phyloP scores from a whole-genome alignment of 1,284 basidiomycete species.

The Puccinia triticina region DNA sequence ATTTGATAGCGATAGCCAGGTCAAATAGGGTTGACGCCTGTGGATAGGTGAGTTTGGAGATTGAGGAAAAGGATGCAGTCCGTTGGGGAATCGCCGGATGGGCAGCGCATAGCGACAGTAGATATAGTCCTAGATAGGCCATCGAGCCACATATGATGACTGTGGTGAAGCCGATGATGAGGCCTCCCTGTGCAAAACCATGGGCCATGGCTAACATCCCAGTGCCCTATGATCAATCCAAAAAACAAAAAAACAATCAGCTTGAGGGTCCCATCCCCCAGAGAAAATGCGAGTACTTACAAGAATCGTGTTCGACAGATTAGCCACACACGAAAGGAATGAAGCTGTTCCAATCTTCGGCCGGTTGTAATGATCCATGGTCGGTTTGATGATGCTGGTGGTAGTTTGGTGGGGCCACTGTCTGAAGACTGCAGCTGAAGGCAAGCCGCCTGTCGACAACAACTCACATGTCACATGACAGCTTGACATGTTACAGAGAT shows the following conservation, averaged over 20 bases:
- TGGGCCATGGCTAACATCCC: constrained; percentile 60
- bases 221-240: constrained; percentile 19
- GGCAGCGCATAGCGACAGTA: constrained; percentile 83
- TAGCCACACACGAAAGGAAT: constrained; percentile 57
- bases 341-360: constrained; percentile 19
- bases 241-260: no score
- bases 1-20: constrained; percentile 91
- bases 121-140: constrained; percentile 83
- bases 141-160: constrained; percentile 82
- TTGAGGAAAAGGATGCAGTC: constrained; percentile 81
- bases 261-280: not conserved
- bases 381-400: not conserved
- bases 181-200: constrained; percentile 61
- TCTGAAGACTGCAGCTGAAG: not conserved
- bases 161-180: constrained; percentile 74
- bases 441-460: no score
- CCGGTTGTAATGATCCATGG: constrained; percentile 10
- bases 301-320: constrained; percentile 60
- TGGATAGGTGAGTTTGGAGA: constrained; percentile 80
- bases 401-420: not conserved
- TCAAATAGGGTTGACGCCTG: constrained; percentile 82
- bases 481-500: no score
- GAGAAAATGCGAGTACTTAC: constrained; percentile 53
- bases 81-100: constrained; percentile 69
- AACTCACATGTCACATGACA: no score